Base-by-base conservation (phyloP, 129 eudicot species). In the Ambrosia artemisiifolia region DNA sequence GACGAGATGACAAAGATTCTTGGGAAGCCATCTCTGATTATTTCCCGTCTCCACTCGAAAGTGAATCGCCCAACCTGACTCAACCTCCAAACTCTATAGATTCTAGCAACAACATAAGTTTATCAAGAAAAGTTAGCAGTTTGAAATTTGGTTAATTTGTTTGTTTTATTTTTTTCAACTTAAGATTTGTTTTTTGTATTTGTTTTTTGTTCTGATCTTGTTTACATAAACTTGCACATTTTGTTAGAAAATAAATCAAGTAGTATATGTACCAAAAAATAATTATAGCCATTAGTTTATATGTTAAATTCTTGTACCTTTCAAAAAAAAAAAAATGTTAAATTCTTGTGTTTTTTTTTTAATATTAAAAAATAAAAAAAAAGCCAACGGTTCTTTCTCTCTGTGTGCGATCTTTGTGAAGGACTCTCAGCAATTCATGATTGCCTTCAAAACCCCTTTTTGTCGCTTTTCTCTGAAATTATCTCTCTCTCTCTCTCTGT, bases 21-120 rank as follows among this genome's bases (percentile, higher is more conserved):
- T 78, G 88, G 91, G 88, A 86, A 34, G 66, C 79, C 11, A 78
- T 86, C 24, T 83, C 84, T 8, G 85, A 86, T 73, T 68, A 57
- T 75, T 78, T 63, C 69, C 82, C 91, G 30, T 86, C 91, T 68
- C 71, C 88, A 2, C 24, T 70, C 7, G 78, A 33, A 65, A 81
- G 79, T 28, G 82, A 74, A 56, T 78, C 91, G 2, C 75, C 74
- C 69, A 70, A 80, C 38, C 55, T 75, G 56, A 53, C 77, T 64
- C 88, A 69, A 19, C 78, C 77, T 65, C 36, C 84, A 63, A 82
- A 75, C 72, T 71, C 80, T 32, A 4, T 59, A 56, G 80, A 75
- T 56, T 67, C 19, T 11, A 75, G 40, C 13, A 17, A 13, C 56
- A 53, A 11, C 56, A 13, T 7, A 74, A 74, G 72, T 3, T 36